Evolutionary conservation across 2,329 filamentous ascomycete genomes (phyloP), one percentile per base, ranked within the genome.

Genomic region (Aspergillus terreus): DNA sequence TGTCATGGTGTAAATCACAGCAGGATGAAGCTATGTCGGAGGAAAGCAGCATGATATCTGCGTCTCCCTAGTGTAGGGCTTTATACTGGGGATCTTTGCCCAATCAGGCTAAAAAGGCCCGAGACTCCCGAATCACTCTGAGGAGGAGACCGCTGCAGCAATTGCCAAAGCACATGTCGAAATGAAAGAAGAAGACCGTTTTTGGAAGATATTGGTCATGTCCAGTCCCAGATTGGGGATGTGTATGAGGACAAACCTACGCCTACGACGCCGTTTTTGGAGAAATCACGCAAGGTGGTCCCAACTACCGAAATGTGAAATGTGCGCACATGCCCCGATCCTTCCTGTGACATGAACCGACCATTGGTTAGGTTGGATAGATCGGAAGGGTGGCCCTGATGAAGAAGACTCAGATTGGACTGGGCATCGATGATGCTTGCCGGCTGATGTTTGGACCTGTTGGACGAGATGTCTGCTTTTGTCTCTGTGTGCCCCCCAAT

Each of bases 381-480:
- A 47, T 73, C 1, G 74, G 71, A n/a, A 74, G 74, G 7, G 61
- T 65, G 1, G 70, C 66, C 17, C 62, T 76, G 32, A 76, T 76
- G 72, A 68, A 73, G 58, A 76, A 76, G 56, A 73, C 69, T 1
- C 71, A 75, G 52, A 68, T 76, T 30, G 73, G 73, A 7, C 67
- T 76, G 10, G 60, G 73, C 47, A 81, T 82, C 68, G 79, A 79
- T 42, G 80, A 82, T 51, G 79, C 78, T 0, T 79, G 79, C 11
- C 65, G 66, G 42, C 75, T 82, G 49, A 68, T 83, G 15, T 80
- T 81, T 50, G 80, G 81, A 5, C 75, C 72, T 1, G 53, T 77
- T 11, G 79, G 80, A 1, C 72, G 77, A 27, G 78, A 81, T 56
- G 56, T 81, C 10, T 69, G 82, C 7, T 54, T 54, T 27, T 54